phyloP scores from a whole-genome alignment of 139 green algal genomes.

The Chlamydomonas urium region DNA sequence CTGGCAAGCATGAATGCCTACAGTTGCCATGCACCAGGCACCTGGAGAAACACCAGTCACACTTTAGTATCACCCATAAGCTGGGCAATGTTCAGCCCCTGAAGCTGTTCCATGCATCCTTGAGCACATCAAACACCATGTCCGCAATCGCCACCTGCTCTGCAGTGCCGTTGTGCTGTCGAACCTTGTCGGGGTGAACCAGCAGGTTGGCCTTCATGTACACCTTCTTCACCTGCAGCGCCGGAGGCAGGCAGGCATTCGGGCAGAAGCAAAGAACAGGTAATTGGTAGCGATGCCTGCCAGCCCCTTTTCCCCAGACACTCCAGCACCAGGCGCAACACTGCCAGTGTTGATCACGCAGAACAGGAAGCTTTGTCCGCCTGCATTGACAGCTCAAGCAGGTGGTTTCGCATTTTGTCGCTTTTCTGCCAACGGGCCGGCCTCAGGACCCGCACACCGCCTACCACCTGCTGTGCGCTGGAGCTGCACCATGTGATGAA shows the following conservation, averaged over 20 bases:
- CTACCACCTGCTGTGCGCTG: too few species aligned
- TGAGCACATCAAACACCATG: conserved; percentile 89
- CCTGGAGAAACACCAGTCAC: not conserved
- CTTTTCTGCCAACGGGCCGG: too few species aligned
- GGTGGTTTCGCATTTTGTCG: too few species aligned
- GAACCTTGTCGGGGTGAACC: conserved; percentile 94
- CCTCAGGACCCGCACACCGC: too few species aligned
- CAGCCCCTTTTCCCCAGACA: too few species aligned
- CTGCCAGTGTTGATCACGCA: too few species aligned
- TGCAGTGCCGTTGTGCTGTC: conserved; percentile 73
- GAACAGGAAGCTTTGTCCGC: too few species aligned
- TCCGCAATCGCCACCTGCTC: conserved; percentile 84
- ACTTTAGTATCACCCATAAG: not conserved
- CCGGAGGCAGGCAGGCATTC: not conserved
- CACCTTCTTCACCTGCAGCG: conserved; percentile 64
- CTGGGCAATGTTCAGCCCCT: conserved; percentile 7
- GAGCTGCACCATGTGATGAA: too few species aligned
- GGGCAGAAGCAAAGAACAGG: too few species aligned
- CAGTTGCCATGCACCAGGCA: not conserved
- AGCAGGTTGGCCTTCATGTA: conserved; percentile 92
- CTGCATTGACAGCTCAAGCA: too few species aligned
- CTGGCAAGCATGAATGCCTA: not conserved
- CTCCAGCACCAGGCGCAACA: too few species aligned
- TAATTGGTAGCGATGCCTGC: too few species aligned
- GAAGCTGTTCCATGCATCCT: conserved; percentile 74